Evolutionary conservation across 768 basidiomycete genomes (phyloP).

Genomic region (Mycena crocata): DNA sequence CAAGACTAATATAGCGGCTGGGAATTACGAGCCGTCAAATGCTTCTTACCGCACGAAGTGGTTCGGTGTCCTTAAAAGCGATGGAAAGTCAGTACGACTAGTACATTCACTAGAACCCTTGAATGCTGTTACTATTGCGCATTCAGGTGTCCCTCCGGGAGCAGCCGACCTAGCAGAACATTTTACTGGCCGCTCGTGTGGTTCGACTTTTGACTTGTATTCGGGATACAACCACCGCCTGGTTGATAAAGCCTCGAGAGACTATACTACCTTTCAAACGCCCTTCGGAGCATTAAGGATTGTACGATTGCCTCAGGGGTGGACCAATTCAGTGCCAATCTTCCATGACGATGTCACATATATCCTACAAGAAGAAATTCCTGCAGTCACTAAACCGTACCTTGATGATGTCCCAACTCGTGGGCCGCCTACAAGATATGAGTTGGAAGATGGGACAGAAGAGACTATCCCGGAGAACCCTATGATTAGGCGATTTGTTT

Average conservation of each 20-base stretch:
- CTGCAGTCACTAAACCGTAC: slow-evolving; percentile 22
- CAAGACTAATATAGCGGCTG: not conserved
- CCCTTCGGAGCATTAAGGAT: slow-evolving; percentile 38
- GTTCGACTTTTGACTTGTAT: too few species aligned
- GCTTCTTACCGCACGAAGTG: slow-evolving; percentile 1
- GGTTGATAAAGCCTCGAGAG: slow-evolving; percentile 38
- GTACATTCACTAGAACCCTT: slow-evolving; percentile 36
- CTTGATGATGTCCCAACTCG: slow-evolving; percentile 24
- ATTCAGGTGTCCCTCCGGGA: slow-evolving; percentile 27
- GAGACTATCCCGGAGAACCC: slow-evolving; percentile 41
- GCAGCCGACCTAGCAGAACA: slow-evolving; percentile 23
- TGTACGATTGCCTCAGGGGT: slow-evolving; percentile 43
- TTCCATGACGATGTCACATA: slow-evolving; percentile 20
- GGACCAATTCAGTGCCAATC: slow-evolving; percentile 34
- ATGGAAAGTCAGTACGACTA: slow-evolving; percentile 25
- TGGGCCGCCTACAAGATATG: slow-evolving; percentile 6
- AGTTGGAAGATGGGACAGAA: not conserved
- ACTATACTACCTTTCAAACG: slow-evolving; percentile 48
- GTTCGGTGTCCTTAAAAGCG: slow-evolving; percentile 32
- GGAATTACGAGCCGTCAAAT: slow-evolving; percentile 5
- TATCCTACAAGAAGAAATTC: slow-evolving; percentile 17
- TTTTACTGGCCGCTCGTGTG: slow-evolving; percentile 21
- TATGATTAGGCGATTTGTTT: slow-evolving; percentile 45
- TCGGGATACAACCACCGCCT: slow-evolving; percentile 42
- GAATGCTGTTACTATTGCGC: slow-evolving; percentile 40